phyloP scores from a whole-genome alignment of 2,329 filamentous ascomycete genomes.

The Cryphonectria radicalis region DNA sequence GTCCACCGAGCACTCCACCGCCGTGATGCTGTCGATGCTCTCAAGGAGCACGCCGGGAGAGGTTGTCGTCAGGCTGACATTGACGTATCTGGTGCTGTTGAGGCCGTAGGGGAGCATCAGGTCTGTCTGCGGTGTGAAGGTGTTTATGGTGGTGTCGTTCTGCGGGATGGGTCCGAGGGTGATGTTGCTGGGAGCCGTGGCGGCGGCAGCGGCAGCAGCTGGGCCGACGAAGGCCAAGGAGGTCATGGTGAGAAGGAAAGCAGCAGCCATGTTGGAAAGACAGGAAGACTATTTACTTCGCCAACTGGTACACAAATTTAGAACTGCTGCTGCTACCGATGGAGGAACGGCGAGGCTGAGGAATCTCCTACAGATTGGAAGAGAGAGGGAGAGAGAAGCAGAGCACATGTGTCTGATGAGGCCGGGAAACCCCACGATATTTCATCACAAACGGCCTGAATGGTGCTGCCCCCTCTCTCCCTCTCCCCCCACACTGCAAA shows the following conservation, averaged over 20 bases:
- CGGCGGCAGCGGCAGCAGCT: constrained; percentile 6
- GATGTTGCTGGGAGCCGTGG: constrained; percentile 15
- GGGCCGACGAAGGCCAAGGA: constrained; percentile 19
- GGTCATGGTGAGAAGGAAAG: constrained; percentile 2
- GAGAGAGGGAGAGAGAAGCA: background rate
- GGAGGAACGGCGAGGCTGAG: background rate
- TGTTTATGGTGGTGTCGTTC: constrained; percentile 5
- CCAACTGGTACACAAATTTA: background rate
- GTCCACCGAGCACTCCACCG: constrained; percentile 19
- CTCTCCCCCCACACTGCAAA: background rate
- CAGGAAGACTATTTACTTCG: background rate
- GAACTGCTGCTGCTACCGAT: background rate
- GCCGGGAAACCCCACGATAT: background rate
- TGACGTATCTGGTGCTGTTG: constrained; percentile 16
- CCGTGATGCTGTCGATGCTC: constrained; percentile 13
- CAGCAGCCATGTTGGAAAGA: background rate
- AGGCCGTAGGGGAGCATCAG: constrained; percentile 21
- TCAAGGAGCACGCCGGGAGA: constrained; percentile 21
- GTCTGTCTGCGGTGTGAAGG: constrained; percentile 11
- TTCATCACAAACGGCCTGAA: background rate
- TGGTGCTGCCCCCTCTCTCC: background rate
- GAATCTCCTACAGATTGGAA: background rate
- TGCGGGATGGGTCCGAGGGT: constrained; percentile 17
- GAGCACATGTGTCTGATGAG: background rate
- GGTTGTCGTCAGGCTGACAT: constrained; percentile 15